Percentiles rank a stretch among this genome's conserved stretches.
Evolutionary conservation across 2,329 filamentous ascomycete species (phyloP).

Genomic region (Xylariales sp.): DNA sequence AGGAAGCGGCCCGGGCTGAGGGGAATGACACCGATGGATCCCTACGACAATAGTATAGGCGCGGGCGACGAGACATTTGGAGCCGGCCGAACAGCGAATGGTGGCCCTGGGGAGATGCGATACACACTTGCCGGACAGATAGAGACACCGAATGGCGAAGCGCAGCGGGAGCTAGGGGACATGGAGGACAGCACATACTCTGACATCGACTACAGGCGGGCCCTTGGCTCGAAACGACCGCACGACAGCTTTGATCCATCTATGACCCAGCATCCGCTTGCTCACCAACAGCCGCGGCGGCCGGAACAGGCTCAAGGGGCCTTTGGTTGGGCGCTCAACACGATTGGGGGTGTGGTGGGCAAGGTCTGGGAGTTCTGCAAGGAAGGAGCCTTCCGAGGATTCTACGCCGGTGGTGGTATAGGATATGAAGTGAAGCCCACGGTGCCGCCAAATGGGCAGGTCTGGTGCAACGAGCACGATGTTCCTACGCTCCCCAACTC

Average conservation of each 20-base stretch:
- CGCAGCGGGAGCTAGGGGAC: slow-evolving; percentile 22
- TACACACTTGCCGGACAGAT: slow-evolving; percentile 53
- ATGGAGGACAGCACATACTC: slow-evolving; percentile 54
- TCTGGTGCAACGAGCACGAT: slow-evolving; percentile 24
- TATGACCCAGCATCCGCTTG: slow-evolving; percentile 17
- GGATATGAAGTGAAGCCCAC: slow-evolving; percentile 55
- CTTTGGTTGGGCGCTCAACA: slow-evolving; percentile 55
- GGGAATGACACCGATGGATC: slow-evolving; percentile 27
- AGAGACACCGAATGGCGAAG: slow-evolving; percentile 37
- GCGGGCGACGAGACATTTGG: slow-evolving; percentile 17
- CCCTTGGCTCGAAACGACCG: slow-evolving; percentile 42
- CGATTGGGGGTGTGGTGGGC: slow-evolving; percentile 65
- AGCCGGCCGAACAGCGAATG: slow-evolving; percentile 10
- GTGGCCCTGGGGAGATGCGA: slow-evolving; percentile 20
- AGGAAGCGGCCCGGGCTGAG: slow-evolving; percentile 27
- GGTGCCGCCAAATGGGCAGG: slow-evolving; percentile 11
- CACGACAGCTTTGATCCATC: slow-evolving; percentile 32
- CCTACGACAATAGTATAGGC: slow-evolving; percentile 24
- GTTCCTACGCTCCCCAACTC: slow-evolving; percentile 18
- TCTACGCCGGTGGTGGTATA: slow-evolving; percentile 78
- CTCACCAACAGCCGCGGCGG: slow-evolving; percentile 18
- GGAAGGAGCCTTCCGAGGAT: slow-evolving; percentile 70
- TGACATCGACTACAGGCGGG: slow-evolving; percentile 51
- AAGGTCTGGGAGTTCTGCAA: slow-evolving; percentile 85
- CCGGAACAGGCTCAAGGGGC: slow-evolving; percentile 36